Conservation (phyloP, 257 asterid species). For the Forsythia viridissima region DNA sequence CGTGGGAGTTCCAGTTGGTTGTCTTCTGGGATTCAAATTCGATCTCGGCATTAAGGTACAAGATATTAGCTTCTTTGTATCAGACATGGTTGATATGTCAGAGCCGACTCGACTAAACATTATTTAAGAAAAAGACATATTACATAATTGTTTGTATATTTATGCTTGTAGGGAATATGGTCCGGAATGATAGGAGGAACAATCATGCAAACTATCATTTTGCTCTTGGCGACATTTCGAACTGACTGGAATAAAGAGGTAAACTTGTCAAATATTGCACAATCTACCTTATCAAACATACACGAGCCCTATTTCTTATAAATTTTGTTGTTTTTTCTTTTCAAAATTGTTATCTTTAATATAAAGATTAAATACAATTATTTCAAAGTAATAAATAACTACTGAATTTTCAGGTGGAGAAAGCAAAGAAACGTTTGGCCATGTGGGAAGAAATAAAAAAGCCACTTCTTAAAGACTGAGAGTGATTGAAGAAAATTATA, state of each 20-base stretch:
- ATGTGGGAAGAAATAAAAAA: slow-evolving; percentile 58
- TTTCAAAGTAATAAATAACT: background rate
- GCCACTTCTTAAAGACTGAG: slow-evolving; percentile 29
- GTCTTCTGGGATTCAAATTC: slow-evolving; percentile 54
- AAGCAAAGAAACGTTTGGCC: slow-evolving; percentile 56
- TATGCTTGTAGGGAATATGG: slow-evolving; percentile 70
- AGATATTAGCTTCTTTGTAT: background rate
- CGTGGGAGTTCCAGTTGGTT: slow-evolving; percentile 63
- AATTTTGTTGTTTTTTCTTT: too few species aligned
- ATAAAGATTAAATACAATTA: too few species aligned
- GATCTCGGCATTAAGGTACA: slow-evolving; percentile 56
- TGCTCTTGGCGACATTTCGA: slow-evolving; percentile 70
- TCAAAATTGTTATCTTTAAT: too few species aligned
- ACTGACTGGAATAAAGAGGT: slow-evolving; percentile 89
- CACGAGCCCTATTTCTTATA: too few species aligned
- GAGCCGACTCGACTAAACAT: too few species aligned
- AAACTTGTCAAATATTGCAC: background rate
- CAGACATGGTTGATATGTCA: too few species aligned
- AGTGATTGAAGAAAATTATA: too few species aligned
- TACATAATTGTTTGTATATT: background rate
- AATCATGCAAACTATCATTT: slow-evolving; percentile 72
- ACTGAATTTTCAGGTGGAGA: slow-evolving; percentile 59
- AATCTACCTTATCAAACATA: background rate
- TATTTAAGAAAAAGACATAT: too few species aligned
- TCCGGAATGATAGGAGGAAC: slow-evolving; percentile 90